These are phyloP conservation scores for Kregervanrija fluxuum DNA, from an alignment of 805 yeast genomes.

Conservation along the genomic window DNA sequence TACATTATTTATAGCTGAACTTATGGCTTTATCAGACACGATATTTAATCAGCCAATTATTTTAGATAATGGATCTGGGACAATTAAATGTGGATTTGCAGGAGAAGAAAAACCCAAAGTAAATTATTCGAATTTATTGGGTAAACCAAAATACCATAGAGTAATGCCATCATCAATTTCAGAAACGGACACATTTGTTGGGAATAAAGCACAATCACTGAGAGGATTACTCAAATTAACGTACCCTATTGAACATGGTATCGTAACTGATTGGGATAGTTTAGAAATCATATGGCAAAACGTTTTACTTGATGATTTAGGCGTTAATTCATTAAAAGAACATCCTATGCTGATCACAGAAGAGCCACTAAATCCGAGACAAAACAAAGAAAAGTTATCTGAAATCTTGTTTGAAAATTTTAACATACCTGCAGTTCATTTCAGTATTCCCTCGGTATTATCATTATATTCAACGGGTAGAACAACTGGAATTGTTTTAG, in stretches of 20 bases:
- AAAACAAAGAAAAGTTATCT: slow-evolving; percentile 52
- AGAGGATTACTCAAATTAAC: slow-evolving; percentile 68
- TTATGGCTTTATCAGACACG: slow-evolving; percentile 5
- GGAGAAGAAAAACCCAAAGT: slow-evolving; percentile 80
- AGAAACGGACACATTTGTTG: slow-evolving; percentile 60
- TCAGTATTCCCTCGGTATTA: slow-evolving; percentile 70
- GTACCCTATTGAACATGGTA: slow-evolving; percentile 77
- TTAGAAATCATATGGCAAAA: slow-evolving; percentile 79
- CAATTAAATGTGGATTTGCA: slow-evolving; percentile 83
- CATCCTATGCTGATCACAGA: slow-evolving; percentile 87
- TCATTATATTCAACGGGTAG: slow-evolving; percentile 83
- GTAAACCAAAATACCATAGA: slow-evolving; percentile 77
- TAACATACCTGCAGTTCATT: slow-evolving; percentile 68
- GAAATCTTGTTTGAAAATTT: slow-evolving; percentile 67
- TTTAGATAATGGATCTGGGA: slow-evolving; percentile 81
- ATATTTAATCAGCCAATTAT: slow-evolving; percentile 66
- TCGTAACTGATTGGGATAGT: slow-evolving; percentile 75
- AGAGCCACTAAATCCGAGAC: slow-evolving; percentile 72
- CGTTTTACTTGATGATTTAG: slow-evolving; percentile 42
- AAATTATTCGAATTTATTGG: slow-evolving; percentile 58
- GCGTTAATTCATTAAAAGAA: slow-evolving; percentile 53
- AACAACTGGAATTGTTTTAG: slow-evolving; percentile 85
- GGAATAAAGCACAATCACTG: slow-evolving; percentile 63
- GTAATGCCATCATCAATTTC: slow-evolving; percentile 55
- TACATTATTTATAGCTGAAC: too few species aligned